Conservation (phyloP, 2,329 filamentous ascomycete genomes). For the Fusarium sp. region DNA sequence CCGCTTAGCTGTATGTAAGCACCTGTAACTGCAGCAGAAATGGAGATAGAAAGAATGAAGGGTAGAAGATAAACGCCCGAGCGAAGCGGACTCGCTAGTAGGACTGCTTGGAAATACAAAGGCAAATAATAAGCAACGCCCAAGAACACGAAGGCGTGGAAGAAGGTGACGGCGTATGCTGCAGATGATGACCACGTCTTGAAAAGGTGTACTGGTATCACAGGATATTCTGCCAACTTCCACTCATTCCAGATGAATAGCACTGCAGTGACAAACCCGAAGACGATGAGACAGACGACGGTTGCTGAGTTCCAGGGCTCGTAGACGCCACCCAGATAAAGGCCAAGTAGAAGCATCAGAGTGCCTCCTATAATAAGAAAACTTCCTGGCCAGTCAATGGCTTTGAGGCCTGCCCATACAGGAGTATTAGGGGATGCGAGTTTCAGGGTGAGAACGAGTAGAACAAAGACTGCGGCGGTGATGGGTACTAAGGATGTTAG, state of each 20-base stretch:
- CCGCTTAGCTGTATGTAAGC: slow-evolving; percentile 66
- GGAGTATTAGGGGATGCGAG: slow-evolving; percentile 76
- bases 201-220: slow-evolving; percentile 77
- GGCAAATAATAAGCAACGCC: slow-evolving; percentile 78
- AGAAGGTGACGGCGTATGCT: slow-evolving; percentile 60
- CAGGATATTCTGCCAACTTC: slow-evolving; percentile 71
- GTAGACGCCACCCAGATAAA: slow-evolving; percentile 75
- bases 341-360: slow-evolving; percentile 76
- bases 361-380: slow-evolving; percentile 72
- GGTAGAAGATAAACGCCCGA: slow-evolving; percentile 74
- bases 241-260: slow-evolving; percentile 73
- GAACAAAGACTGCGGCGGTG: slow-evolving; percentile 67
- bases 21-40: slow-evolving; percentile 58
- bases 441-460: slow-evolving; percentile 73
- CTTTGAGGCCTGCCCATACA: slow-evolving; percentile 70
- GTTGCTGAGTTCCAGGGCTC: slow-evolving; percentile 72
- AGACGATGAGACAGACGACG: slow-evolving; percentile 73
- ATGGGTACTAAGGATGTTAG: slow-evolving; percentile 55
- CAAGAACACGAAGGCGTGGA: slow-evolving; percentile 71
- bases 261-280: slow-evolving; percentile 63
- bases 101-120: slow-evolving; percentile 78
- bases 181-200: slow-evolving; percentile 67
- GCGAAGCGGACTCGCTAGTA: slow-evolving; percentile 69
- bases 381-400: slow-evolving; percentile 72
- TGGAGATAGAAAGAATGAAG: slow-evolving; percentile 63